Conservation (phyloP, 169 alveolate species). For the Theileria annulata region DNA sequence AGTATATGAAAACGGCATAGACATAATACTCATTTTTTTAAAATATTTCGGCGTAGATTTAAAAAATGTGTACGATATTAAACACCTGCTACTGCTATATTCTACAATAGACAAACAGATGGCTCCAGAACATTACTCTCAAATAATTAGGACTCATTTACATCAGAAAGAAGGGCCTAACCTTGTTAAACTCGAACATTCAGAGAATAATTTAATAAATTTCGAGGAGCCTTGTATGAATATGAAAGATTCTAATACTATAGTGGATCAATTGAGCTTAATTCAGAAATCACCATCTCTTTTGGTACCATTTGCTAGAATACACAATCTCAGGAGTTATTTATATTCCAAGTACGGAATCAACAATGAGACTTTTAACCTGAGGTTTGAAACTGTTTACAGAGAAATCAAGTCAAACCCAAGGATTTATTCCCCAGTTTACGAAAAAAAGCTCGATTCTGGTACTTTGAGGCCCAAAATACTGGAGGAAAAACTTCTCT, state of each 20-base stretch:
- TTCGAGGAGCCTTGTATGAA: neutral
- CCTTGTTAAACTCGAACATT: neutral
- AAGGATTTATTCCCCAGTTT: neutral
- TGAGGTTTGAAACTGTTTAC: neutral
- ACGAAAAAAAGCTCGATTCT: neutral
- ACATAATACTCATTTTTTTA: constrained; percentile 5
- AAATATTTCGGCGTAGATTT: constrained; percentile 14
- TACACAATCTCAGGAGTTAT: neutral
- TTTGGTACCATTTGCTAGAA: neutral
- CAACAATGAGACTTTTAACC: neutral
- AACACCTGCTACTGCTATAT: constrained; percentile 19
- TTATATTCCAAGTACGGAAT: neutral
- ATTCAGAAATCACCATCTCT: neutral
- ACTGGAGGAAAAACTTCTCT: constrained; percentile 20
- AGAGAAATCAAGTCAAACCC: neutral
- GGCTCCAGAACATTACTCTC: neutral
- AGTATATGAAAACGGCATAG: constrained; percentile 48
- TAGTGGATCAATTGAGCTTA: neutral
- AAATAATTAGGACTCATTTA: neutral
- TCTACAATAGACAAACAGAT: neutral
- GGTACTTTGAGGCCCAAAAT: constrained; percentile 24
- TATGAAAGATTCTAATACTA: neutral
- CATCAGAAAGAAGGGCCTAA: neutral
- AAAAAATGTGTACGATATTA: constrained; percentile 33
- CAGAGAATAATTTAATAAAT: neutral